Evolutionary conservation across 2,329 filamentous ascomycete species (phyloP).

Genomic region (Cytospora piceae): DNA sequence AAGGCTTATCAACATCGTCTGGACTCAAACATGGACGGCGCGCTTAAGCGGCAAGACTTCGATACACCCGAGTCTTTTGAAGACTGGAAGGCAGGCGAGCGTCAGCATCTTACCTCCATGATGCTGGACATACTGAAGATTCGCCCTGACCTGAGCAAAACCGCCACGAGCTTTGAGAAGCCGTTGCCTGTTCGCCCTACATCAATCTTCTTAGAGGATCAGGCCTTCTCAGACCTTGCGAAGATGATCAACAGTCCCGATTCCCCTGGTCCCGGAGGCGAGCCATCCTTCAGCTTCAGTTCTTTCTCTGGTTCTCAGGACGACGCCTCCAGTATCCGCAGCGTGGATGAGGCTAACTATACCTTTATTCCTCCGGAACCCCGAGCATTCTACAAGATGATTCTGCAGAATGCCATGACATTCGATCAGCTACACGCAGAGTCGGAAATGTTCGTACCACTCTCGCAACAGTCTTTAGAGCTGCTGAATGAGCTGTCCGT

Average conservation of each 20-base stretch:
- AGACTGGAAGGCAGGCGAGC: slow-evolving; percentile 88
- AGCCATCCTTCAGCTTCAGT: slow-evolving; percentile 70
- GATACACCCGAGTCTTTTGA: slow-evolving; percentile 87
- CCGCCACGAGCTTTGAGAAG: slow-evolving; percentile 64
- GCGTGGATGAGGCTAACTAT: slow-evolving; percentile 70
- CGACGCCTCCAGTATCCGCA: slow-evolving; percentile 54
- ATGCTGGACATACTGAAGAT: slow-evolving; percentile 88
- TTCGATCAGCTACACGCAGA: slow-evolving; percentile 64
- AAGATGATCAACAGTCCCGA: slow-evolving; percentile 55
- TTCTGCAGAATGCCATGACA: slow-evolving; percentile 76
- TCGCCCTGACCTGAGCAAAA: slow-evolving; percentile 83
- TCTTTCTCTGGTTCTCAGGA: slow-evolving; percentile 61
- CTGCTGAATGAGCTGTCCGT: slow-evolving; percentile 82
- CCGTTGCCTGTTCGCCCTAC: slow-evolving; percentile 58
- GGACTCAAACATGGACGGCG: slow-evolving; percentile 76
- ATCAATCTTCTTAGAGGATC: slow-evolving; percentile 53
- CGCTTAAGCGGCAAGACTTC: slow-evolving; percentile 84
- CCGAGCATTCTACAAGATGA: slow-evolving; percentile 79
- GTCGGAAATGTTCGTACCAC: slow-evolving; percentile 52
- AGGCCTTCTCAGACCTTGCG: slow-evolving; percentile 56
- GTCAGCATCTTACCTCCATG: slow-evolving; percentile 85
- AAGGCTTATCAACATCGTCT: slow-evolving; percentile 92
- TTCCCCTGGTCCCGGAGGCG: slow-evolving; percentile 51
- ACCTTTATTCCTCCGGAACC: slow-evolving; percentile 89
- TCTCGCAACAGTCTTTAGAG: slow-evolving; percentile 81